phyloP scores from a whole-genome alignment of 2,329 filamentous ascomycete genomes.

The Trichophyton equinum region DNA sequence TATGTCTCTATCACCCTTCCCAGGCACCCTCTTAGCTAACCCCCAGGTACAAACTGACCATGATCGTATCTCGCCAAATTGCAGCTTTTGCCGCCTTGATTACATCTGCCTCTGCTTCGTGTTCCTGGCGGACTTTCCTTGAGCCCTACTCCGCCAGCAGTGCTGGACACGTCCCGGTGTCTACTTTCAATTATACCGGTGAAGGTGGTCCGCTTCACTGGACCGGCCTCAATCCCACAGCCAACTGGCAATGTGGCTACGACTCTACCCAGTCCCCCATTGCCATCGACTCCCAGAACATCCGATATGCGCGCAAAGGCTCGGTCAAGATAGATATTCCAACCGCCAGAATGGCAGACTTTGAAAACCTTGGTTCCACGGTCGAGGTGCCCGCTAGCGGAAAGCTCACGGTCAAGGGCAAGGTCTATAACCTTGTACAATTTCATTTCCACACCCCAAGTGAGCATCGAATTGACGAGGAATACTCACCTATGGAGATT shows the following conservation, averaged over 20 bases:
- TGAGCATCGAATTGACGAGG: constrained; percentile 42
- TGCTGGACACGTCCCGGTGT: not conserved
- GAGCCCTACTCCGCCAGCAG: not conserved
- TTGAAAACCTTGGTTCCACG: constrained; percentile 38
- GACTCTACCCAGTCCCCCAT: not conserved
- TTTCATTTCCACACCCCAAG: constrained; percentile 51
- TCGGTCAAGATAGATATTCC: not conserved
- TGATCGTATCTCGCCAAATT: not conserved
- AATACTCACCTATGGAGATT: constrained; percentile 41
- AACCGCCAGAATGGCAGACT: constrained; percentile 15
- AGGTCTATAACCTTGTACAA: constrained; percentile 37
- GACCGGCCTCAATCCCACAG: not conserved
- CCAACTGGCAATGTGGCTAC: not conserved
- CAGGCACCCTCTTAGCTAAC: too few relatives aligned
- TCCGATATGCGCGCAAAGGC: not conserved
- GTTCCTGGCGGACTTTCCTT: not conserved
- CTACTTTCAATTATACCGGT: not conserved
- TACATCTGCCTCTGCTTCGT: not conserved
- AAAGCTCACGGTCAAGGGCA: constrained; percentile 30
- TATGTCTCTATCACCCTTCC: too few relatives aligned
- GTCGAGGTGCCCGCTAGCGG: constrained; percentile 42
- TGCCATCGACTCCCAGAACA: not conserved
- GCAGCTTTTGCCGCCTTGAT: not conserved
- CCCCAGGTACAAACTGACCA: not conserved
- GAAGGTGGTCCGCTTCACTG: not conserved